A percentile compares a stretch with the other conserved stretches of the same genome.
These are phyloP conservation scores for Toxicodendron radicans DNA, from an alignment of 345 rosid species.

Conservation along the genomic window DNA sequence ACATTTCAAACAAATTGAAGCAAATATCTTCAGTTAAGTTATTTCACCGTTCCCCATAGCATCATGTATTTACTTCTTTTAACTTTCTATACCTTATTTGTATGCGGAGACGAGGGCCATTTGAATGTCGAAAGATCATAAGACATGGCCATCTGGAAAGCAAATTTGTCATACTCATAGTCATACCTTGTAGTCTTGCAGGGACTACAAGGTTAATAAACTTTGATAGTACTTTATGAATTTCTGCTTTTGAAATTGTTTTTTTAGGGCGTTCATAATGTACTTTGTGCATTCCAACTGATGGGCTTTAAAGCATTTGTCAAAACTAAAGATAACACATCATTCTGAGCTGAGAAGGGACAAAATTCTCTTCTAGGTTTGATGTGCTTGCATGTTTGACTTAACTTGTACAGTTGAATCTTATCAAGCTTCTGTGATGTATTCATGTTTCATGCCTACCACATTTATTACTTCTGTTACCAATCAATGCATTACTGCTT, in stretches of 20 bases:
- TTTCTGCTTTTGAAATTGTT: background rate
- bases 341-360: slow-evolving; percentile 6
- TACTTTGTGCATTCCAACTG: background rate
- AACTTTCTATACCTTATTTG: background rate
- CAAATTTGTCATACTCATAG: background rate
- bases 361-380: background rate
- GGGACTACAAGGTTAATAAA: slow-evolving; percentile 12
- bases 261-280: background rate
- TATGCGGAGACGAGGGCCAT: background rate
- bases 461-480: background rate
- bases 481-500: background rate
- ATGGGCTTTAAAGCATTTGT: slow-evolving; percentile 1
- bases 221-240: slow-evolving; percentile 13
- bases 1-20: slow-evolving; percentile 20
- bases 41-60: background rate
- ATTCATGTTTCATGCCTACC: background rate
- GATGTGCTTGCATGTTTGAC: background rate
- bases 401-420: background rate
- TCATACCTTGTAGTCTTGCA: slow-evolving; percentile 8
- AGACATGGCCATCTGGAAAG: slow-evolving; percentile 19
- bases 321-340: background rate
- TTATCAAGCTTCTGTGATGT: background rate
- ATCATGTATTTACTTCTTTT: background rate
- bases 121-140: slow-evolving; percentile 11
- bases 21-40: slow-evolving; percentile 12